Evolutionary conservation across 2,329 filamentous ascomycete genomes (phyloP).

Genomic region (Neofusicoccum sp.): DNA sequence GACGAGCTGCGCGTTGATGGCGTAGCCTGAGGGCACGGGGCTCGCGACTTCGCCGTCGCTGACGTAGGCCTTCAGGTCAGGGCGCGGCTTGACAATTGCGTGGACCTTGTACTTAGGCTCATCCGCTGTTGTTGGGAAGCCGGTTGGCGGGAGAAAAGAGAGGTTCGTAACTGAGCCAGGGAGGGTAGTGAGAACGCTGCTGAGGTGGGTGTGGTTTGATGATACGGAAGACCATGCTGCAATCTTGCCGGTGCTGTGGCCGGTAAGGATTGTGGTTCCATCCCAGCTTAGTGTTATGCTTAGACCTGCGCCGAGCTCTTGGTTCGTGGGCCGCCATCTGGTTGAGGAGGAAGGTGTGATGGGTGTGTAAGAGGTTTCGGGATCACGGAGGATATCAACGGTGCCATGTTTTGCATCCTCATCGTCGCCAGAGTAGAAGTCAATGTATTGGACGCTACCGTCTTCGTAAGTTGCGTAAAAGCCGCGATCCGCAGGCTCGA

Average conservation of each 20-base stretch:
- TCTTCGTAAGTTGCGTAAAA: conserved; percentile 81
- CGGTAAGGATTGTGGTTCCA: conserved; percentile 76
- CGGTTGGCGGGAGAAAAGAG: conserved; percentile 66
- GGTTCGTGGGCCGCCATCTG: conserved; percentile 53
- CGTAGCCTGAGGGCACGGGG: conserved; percentile 60
- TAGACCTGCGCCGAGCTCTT: conserved; percentile 66
- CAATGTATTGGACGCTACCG: conserved; percentile 76
- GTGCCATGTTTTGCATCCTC: conserved; percentile 37
- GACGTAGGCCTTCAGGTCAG: conserved; percentile 53
- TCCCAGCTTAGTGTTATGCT: conserved; percentile 80
- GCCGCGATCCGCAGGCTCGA: conserved; percentile 83
- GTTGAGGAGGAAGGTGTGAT: conserved; percentile 44
- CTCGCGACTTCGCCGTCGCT: conserved; percentile 33
- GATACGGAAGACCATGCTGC: conserved; percentile 63
- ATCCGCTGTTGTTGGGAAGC: conserved; percentile 41
- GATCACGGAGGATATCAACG: conserved; percentile 48
- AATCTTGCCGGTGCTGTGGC: conserved; percentile 78
- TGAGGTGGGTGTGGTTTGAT: conserved; percentile 64
- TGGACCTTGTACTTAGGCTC: conserved; percentile 52
- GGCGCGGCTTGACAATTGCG: conserved; percentile 78
- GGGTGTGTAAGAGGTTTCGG: conserved; percentile 48
- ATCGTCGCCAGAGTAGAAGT: conserved; percentile 63
- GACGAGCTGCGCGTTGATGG: conserved; percentile 66
- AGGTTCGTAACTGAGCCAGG: conserved; percentile 85
- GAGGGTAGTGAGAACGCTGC: conserved; percentile 63